Evolutionary conservation across 2,329 filamentous ascomycete genomes (phyloP), one percentile per base, ranked within the genome.

Genomic region (Paecilomyces sp.): DNA sequence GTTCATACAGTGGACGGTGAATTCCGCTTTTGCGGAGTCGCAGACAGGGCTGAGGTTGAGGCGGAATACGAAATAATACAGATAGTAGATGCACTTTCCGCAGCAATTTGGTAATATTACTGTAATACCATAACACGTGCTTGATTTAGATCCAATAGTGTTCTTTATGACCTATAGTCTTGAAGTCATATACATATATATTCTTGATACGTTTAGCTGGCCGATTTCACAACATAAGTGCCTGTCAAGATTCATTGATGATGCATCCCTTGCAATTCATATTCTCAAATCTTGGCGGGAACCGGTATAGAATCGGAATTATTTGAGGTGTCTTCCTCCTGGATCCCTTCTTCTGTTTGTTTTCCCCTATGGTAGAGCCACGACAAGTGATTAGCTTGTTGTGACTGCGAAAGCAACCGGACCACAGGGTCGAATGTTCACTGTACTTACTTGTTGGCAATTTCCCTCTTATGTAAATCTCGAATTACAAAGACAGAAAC

Each of bases 401-500:
- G 9, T 47, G 6, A 47, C 25, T 8, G 41, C 7, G 7, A 28
- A 47, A 47, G 4, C 6, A 22, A 47, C 15, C 18, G n/a, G 18
- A 47, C 7, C 41, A 18, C n/a, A 18, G n/a, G 2, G 41, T 18
- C 2, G 8, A 5, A 28, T 47, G 41, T 2, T 8, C 41, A 22
- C n/a, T 22, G 7, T 9, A 28, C 52, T 54, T 3, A 54, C 52
- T 50, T 56, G 57, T 63, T 62, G 15, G 15, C 18, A 18, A 47
- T 47, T 64, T 84, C 79, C n/a, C 74, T 70, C 22, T 73, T 70
- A 58, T 85, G 79, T 34, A 83, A 60, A 55, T 73, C 66, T 3
- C 80, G 70, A 25, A 84, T 81, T 0, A 72, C 56, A 28, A 86
- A 75, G 0, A 84, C 73, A 7, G 76, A 82, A 0, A 66, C 70